These are phyloP conservation scores for Cochlearia excelsa DNA, from an alignment of 345 rosid species.

Conservation along the genomic window DNA sequence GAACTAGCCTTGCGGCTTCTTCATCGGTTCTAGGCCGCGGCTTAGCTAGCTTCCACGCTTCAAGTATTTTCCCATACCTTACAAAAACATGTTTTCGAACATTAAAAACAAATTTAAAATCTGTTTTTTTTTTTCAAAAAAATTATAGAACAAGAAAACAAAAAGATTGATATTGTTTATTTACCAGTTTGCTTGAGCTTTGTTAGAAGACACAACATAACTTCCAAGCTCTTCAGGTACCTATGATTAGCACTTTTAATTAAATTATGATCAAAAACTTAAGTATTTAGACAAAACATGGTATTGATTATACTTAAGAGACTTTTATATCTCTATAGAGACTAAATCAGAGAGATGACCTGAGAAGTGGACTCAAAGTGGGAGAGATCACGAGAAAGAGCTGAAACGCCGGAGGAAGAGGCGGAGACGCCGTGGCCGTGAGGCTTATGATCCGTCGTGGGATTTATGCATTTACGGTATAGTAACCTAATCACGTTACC, in stretches of 20 bases:
- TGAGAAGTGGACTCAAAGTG: slow-evolving; percentile 76
- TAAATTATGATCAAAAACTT: neutral
- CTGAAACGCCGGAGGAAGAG: slow-evolving; percentile 57
- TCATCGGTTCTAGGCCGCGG: slow-evolving; percentile 70
- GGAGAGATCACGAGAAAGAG: slow-evolving; percentile 70
- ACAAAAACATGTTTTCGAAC: slow-evolving; percentile 21
- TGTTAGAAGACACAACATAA: slow-evolving; percentile 71
- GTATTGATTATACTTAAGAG: slow-evolving; percentile 13
- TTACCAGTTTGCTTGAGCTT: slow-evolving; percentile 94
- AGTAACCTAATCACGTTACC: slow-evolving; percentile 57
- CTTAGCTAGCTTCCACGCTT: slow-evolving; percentile 73
- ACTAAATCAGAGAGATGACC: slow-evolving; percentile 37
- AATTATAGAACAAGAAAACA: no score
- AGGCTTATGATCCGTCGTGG: slow-evolving; percentile 46
- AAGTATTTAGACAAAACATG: neutral
- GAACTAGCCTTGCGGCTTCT: slow-evolving; percentile 64
- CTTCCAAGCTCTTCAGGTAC: slow-evolving; percentile 69
- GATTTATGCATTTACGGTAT: slow-evolving; percentile 43
- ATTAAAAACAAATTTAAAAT: neutral
- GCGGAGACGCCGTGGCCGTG: slow-evolving; percentile 54
- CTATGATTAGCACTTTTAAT: slow-evolving; percentile 25
- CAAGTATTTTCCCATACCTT: slow-evolving; percentile 81
- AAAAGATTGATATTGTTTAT: neutral
- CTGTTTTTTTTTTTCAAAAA: neutral
- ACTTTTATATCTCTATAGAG: neutral